Conservation (phyloP, 352 stramenopile species). For the Phytophthora brassicae region DNA sequence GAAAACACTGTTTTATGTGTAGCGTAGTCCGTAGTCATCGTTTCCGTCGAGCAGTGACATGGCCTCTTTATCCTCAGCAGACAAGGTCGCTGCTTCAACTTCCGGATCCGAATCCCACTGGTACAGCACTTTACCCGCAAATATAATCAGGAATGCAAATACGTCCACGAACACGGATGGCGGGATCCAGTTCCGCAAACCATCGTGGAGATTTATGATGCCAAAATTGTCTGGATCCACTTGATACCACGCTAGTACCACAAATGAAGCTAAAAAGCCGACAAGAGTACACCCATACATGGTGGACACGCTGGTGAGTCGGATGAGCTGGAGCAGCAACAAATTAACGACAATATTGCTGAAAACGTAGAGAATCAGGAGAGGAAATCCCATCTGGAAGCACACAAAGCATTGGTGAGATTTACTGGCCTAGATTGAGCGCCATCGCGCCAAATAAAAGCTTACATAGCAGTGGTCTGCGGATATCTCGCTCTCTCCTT, state of each 20-base stretch:
- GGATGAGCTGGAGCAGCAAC: constrained; percentile 69
- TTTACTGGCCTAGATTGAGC: background rate
- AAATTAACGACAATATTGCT: constrained; percentile 84
- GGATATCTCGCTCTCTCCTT: constrained; percentile 65
- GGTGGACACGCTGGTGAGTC: constrained; percentile 75
- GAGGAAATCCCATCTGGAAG: constrained; percentile 64
- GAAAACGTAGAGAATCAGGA: constrained; percentile 72
- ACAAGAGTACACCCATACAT: constrained; percentile 74
- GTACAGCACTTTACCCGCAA: constrained; percentile 73
- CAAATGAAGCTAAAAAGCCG: constrained; percentile 77
- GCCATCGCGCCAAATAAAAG: background rate
- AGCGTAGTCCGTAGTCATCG: constrained; percentile 71
- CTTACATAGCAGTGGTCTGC: constrained; percentile 79
- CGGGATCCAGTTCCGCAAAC: constrained; percentile 71
- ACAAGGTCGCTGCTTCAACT: constrained; percentile 79
- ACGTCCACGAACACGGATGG: constrained; percentile 71
- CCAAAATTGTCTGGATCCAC: constrained; percentile 69
- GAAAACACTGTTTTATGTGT: constrained; percentile 49
- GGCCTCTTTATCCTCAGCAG: constrained; percentile 83
- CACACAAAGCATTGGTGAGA: background rate
- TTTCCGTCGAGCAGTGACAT: constrained; percentile 71
- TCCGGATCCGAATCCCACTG: constrained; percentile 81
- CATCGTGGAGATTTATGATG: constrained; percentile 52
- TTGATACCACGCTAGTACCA: constrained; percentile 78
- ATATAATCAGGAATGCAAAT: constrained; percentile 65